Base-by-base conservation (phyloP, 2,329 filamentous ascomycete genomes). In the Fusarium beomiforme region DNA sequence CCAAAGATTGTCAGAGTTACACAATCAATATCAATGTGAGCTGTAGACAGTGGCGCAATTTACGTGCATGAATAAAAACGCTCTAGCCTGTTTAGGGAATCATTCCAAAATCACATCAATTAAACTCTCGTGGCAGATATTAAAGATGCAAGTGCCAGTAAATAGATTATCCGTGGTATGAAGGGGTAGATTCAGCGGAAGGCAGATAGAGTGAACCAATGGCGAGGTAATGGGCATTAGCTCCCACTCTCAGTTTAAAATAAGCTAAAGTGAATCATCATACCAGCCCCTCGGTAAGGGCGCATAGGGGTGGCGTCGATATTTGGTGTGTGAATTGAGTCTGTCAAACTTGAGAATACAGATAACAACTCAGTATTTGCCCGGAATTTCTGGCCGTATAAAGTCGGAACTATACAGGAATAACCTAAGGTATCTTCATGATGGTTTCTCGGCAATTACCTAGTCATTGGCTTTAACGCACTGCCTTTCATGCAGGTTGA, bases 241-340 rank as follows among this genome's bases (percentile, higher is more conserved):
- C 58, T 68, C 59, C 59, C 68, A 59, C 54, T 51, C 50, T 69
- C 64, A 71, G 54, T 41, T 64, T 62, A 68, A 26, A 37, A n/a
- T 37, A 51, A 71, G 34, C 34, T 54, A 54, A 69, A 57, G 59
- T 69, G 68, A 71, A 53, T 65, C 47, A 67, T 37, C 50, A 64
- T 71, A 51, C 68, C 69, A 55, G 37, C 53, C 50, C 26, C 42
- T 69, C 59, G 69, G 69, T 69, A 71, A 62, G 59, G 66, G 34
- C 14, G 51, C 49, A 54, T 37, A 56, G 61, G 56, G 42, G 57
- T 44, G 24, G 31, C 37, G 12, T 11, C n/a, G 34, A 60, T 13
- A 41, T 26, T 55, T 14, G 44, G n/a, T 51, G 24, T 17, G 19
- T 33, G 33, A 44, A 21, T 17, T 36, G 14, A 33, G 41, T 24